Percentiles rank a stretch among this genome's conserved stretches.
Conservation (phyloP, 1,139 yeast species). For the Magnusiomyces tetraspermus region DNA sequence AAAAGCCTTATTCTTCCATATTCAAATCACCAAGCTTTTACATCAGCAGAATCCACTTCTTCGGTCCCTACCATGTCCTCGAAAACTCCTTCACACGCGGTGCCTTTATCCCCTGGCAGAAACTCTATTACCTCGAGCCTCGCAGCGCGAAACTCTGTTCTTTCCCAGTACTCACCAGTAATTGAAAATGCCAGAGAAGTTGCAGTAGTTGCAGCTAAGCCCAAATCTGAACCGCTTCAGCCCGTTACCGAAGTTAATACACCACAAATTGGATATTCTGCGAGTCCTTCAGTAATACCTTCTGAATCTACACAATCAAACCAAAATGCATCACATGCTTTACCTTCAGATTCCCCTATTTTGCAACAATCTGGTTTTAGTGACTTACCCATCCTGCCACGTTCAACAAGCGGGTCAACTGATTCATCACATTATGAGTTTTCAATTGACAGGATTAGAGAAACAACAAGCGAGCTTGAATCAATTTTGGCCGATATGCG, state of each 20-base stretch:
- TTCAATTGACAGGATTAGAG: conserved; percentile 19
- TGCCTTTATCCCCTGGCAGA: neutral
- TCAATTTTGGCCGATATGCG: conserved; percentile 20
- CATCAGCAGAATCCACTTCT: neutral
- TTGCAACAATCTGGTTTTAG: neutral
- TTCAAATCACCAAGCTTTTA: neutral
- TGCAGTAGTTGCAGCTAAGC: conserved; percentile 2
- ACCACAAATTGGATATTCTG: too few species aligned
- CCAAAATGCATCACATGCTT: neutral
- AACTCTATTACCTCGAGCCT: conserved; percentile 14
- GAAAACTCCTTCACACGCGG: neutral
- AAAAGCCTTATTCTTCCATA: neutral
- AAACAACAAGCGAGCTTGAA: conserved; percentile 21
- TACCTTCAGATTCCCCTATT: neutral
- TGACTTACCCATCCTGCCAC: too few species aligned
- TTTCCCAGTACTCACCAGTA: conserved; percentile 18
- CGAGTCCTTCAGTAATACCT: neutral
- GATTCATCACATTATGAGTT: neutral
- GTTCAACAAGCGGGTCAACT: too few species aligned
- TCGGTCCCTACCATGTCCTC: neutral
- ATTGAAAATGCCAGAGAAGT: conserved; percentile 17
- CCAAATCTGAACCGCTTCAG: neutral
- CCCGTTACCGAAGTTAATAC: neutral
- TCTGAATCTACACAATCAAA: neutral
- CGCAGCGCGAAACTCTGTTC: conserved; percentile 11